Evolutionary conservation across 2,329 filamentous ascomycete species (phyloP), one percentile per base, ranked within the genome.

Genomic region (Chrysoporthe puriensis): DNA sequence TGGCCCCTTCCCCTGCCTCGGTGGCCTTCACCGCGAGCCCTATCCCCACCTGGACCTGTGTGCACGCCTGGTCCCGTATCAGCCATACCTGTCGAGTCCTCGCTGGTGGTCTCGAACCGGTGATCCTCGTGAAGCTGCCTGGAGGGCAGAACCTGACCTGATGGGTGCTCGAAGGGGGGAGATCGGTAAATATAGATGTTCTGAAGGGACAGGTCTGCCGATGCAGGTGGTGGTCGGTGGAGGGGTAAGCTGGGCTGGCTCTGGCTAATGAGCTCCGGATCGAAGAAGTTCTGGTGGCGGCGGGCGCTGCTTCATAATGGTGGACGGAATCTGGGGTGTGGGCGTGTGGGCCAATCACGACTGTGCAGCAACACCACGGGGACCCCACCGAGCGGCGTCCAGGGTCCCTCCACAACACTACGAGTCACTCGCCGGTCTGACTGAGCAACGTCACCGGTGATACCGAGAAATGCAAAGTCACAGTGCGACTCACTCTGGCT

Each of bases 1-100:
- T 81, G 77, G 64, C 79, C 82, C 71, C 82, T 79, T 64, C 80
- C 79, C 61, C 82, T 77, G 34, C 79, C 80, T 73, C 81, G 76
- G 40, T 75, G 72, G 44, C 76, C 76, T 54, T 79, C 78, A 40
- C 76, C 72, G 58, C 76, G 73, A 43, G 72, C 67, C 66, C 75
- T 66, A 9, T 70, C 60, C 9, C 67, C 72, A 57, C 73, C 69
- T 66, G 73, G 63, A 40, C 73, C 72, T 13, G 71, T 66, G 11
- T 69, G 50, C 36, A 68, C 57, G 62, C 72, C 68, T 50, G 62
- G 44, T 18, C 54, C 68, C 16, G 68, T 57, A 34, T 70, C 68
- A 46, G 68, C 66, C 68, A 70, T 70, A 36, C 16, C 14, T 40
- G 42, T 52, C 4, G 62, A 13, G 11, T 44, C 8, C 0, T 34